phyloP scores from a whole-genome alignment of 306 rosid genomes.

The Argentina anserina region DNA sequence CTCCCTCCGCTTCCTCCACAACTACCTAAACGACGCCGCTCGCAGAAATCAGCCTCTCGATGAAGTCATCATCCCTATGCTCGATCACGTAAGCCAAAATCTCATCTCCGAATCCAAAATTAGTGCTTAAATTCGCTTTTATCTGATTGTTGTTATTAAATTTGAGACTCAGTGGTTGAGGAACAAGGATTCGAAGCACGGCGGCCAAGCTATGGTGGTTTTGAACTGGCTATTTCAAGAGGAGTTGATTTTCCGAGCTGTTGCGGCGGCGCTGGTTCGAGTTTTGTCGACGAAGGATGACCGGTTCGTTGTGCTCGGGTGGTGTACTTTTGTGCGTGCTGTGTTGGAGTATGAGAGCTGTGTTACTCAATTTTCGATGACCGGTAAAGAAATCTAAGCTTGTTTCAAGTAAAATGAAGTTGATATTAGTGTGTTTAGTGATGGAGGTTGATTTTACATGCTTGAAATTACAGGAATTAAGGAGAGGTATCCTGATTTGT shows the following conservation, averaged over 20 bases:
- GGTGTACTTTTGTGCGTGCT: slow-evolving; percentile 74
- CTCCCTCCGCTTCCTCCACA: slow-evolving; percentile 72
- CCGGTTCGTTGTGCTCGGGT: slow-evolving; percentile 66
- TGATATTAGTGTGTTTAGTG: neutral
- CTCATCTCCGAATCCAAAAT: neutral
- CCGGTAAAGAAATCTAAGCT: slow-evolving; percentile 34
- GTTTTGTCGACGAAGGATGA: slow-evolving; percentile 50
- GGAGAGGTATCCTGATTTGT: slow-evolving; percentile 53
- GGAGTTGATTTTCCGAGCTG: slow-evolving; percentile 44
- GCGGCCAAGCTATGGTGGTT: slow-evolving; percentile 60
- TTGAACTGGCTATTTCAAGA: slow-evolving; percentile 82
- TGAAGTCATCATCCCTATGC: slow-evolving; percentile 63
- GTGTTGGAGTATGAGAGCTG: slow-evolving; percentile 51
- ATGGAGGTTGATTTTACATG: neutral
- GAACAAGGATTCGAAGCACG: slow-evolving; percentile 55
- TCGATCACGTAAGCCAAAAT: slow-evolving; percentile 47
- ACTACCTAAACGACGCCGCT: slow-evolving; percentile 55
- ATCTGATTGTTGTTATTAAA: neutral
- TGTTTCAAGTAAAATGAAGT: neutral
- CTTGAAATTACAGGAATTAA: slow-evolving; percentile 49
- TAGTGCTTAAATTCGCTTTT: neutral
- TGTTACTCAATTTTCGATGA: slow-evolving; percentile 35
- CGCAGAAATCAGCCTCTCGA: slow-evolving; percentile 33
- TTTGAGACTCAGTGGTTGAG: slow-evolving; percentile 45
- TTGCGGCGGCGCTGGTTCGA: slow-evolving; percentile 50